A percentile compares a stretch with the other conserved stretches of the same genome.
phyloP scores from a whole-genome alignment of 176 grass and related monocot species.

The Tuctoria greenei region DNA sequence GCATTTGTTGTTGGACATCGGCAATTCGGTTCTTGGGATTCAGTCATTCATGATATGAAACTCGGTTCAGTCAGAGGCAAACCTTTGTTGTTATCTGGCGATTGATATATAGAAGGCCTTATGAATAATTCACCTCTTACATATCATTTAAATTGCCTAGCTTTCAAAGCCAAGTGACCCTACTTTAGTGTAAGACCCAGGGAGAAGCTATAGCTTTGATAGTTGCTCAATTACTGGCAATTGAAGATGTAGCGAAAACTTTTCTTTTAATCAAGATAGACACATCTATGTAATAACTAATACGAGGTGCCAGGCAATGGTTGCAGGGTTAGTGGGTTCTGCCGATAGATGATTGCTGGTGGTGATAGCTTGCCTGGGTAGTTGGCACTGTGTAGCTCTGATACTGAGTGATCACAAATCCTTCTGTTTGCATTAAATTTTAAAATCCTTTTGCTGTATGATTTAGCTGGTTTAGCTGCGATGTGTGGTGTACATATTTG shows the following conservation, averaged over 20 bases:
- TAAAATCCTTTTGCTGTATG: too few species aligned
- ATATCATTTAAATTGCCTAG: too few species aligned
- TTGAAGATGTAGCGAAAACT: background rate
- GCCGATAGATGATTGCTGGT: background rate
- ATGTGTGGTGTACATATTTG: background rate
- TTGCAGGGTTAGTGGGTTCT: background rate
- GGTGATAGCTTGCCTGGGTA: background rate
- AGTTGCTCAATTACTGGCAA: background rate
- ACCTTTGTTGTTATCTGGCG: background rate
- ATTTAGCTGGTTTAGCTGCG: background rate
- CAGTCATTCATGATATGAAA: background rate
- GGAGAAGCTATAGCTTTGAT: background rate
- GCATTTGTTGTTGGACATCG: slow-evolving; percentile 28
- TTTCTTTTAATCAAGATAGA: too few species aligned
- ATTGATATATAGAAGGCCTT: too few species aligned
- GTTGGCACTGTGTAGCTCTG: background rate
- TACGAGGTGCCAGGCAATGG: background rate
- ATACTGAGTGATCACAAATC: background rate
- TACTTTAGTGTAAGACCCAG: too few species aligned
- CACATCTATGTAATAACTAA: slow-evolving; percentile 7
- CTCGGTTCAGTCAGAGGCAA: background rate
- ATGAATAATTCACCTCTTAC: too few species aligned
- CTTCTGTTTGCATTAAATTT: background rate
- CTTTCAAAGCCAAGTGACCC: too few species aligned
- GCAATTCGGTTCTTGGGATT: background rate